Evolutionary conservation across 2,329 filamentous ascomycete genomes (phyloP), one percentile per base, ranked within the genome.

Genomic region (Aspergillus fijiensis): DNA sequence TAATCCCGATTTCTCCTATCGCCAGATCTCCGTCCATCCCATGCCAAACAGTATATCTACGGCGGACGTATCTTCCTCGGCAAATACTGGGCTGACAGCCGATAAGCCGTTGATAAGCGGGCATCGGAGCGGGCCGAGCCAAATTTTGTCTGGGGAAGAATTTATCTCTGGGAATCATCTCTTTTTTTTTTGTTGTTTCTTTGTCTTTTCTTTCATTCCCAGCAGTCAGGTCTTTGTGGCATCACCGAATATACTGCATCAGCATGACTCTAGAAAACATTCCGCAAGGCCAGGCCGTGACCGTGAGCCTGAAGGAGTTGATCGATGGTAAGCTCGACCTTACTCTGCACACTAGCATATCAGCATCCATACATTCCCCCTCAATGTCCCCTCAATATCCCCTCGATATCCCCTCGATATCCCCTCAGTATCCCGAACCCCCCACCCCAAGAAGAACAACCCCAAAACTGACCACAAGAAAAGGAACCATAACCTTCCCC

Each of bases 301-400:
- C 77, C 2, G 81, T 84, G 49, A 82, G 78, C 62, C 69, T 83
- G 2, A 67, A 79, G 56, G 80, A 81, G 55, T 74, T 84, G 14
- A 70, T 77, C 57, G 75, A 80, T 62, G 79, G 82, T 84, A 25
- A 52, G 60, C 21, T 51, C 4, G 4, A 4, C 25, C 27, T 9
- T 14, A 42, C 31, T 14, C 48, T 27, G 19, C 21, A 54, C 10
- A 54, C 10, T 27, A 25, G 25, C 23, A 6, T 14, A 42, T 49
- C 11, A 31, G 12, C 6, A 27, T 21, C 19, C 19, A 51, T 21
- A 21, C 21, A 21, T 21, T 21, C 21, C 21, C 21, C 21, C 21
- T 21, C 21, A 2, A 21, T 21, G 2, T 9, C 19, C 19, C 19
- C 19, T 21, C 21, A 21, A 21, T 21, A 21, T 9, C 27, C 27